Evolutionary conservation across 768 basidiomycete species (phyloP).

Genomic region (Trametes sanguinea): DNA sequence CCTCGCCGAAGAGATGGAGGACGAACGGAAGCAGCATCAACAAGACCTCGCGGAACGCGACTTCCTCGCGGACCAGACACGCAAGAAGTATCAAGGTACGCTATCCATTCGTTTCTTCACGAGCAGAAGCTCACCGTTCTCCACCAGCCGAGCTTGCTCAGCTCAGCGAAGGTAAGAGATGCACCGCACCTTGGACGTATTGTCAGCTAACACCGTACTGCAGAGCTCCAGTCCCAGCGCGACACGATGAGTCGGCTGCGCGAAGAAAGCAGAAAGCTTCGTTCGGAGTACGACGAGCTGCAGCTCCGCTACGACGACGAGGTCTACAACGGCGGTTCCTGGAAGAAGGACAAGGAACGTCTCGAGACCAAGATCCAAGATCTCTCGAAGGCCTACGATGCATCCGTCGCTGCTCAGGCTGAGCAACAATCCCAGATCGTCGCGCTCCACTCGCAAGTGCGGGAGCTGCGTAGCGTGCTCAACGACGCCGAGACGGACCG

Average conservation of each 20-base stretch:
- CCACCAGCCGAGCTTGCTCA: conserved; percentile 71
- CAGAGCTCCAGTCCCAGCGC: conserved; percentile 78
- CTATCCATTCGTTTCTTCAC: not conserved
- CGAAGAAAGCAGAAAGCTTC: conserved; percentile 77
- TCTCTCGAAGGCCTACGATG: conserved; percentile 73
- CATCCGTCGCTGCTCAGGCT: conserved; percentile 66
- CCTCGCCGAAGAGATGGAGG: conserved; percentile 75
- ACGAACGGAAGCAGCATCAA: conserved; percentile 75
- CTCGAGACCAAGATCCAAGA: conserved; percentile 82
- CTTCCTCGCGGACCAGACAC: conserved; percentile 75
- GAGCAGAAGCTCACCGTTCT: conserved; percentile 12
- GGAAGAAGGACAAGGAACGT: conserved; percentile 88
- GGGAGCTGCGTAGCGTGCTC: conserved; percentile 75
- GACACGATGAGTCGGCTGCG: conserved; percentile 75
- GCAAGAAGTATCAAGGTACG: conserved; percentile 84
- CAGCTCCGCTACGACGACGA: conserved; percentile 78
- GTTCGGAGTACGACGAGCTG: conserved; percentile 75
- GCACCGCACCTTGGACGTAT: not conserved
- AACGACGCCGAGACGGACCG: conserved; percentile 88
- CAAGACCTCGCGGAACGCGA: conserved; percentile 81
- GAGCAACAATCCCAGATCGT: conserved; percentile 88
- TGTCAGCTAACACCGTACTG: conserved; percentile 1
- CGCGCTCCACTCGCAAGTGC: conserved; percentile 81
- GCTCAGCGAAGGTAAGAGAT: conserved; percentile 66
- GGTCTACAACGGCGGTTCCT: conserved; percentile 72